Evolutionary conservation across 495 filamentous ascomycete genomes (phyloP).

Genomic region (Talaromyces proteolyticus): DNA sequence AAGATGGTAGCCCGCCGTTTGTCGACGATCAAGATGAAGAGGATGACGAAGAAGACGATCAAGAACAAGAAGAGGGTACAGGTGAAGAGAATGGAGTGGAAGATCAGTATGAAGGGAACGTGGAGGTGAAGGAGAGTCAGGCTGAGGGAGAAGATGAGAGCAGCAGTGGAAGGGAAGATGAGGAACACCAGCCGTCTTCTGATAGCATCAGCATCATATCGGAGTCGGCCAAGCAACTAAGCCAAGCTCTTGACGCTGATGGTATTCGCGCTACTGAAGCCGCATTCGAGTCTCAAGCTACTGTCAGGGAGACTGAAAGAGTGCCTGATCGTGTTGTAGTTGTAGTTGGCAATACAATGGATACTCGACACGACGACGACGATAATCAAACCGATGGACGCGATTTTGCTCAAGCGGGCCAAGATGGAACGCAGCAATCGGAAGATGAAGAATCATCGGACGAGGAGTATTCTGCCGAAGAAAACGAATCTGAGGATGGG

Average conservation of each 20-base stretch:
- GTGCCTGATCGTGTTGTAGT: too few species aligned
- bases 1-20: neutral
- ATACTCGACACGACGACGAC: too few species aligned
- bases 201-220: neutral
- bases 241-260: too few species aligned
- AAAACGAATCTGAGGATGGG: neutral
- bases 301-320: too few species aligned
- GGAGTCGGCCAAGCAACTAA: neutral
- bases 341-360: too few species aligned
- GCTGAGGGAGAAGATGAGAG: neutral
- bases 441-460: too few species aligned
- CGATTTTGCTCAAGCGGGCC: too few species aligned
- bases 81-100: slow-evolving; percentile 4
- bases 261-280: neutral
- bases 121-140: neutral
- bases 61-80: slow-evolving; percentile 2
- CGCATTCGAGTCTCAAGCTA: too few species aligned
- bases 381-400: too few species aligned
- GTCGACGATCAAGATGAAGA: neutral
- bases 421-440: too few species aligned
- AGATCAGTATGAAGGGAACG: neutral
- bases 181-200: neutral
- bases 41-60: neutral
- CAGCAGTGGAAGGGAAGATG: neutral
- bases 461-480: neutral